Evolutionary conservation across 2,329 filamentous ascomycete species (phyloP).

Genomic region (Aspergillus aculeatinus): DNA sequence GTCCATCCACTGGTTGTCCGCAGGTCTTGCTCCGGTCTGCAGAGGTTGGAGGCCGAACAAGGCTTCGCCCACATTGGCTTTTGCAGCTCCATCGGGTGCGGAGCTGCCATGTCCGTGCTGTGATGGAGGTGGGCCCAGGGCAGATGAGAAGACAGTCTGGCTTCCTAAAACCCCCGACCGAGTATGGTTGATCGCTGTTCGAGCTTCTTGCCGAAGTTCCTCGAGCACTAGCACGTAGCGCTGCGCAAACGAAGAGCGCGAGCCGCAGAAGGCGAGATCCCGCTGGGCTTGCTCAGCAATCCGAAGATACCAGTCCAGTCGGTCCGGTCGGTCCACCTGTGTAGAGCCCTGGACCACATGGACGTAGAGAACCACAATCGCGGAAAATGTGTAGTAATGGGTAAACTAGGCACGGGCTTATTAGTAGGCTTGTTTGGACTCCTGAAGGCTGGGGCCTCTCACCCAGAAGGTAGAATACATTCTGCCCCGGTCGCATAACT

Average conservation of each 20-base stretch:
- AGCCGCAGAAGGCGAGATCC: constrained; percentile 41
- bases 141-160: too few species aligned
- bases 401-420: constrained; percentile 16
- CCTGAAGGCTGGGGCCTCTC: constrained; percentile 29
- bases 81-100: too few species aligned
- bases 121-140: too few species aligned
- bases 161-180: too few species aligned
- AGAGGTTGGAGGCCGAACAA: too few species aligned
- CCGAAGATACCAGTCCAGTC: constrained; percentile 28
- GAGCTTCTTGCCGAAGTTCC: constrained; percentile 32
- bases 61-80: too few species aligned
- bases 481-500: constrained; percentile 35
- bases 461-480: constrained; percentile 47
- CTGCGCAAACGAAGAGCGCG: constrained; percentile 41
- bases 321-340: constrained; percentile 26
- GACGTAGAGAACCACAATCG: constrained; percentile 48
- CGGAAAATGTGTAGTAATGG: constrained; percentile 49
- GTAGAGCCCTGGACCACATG: constrained; percentile 42
- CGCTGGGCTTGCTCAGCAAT: constrained; percentile 44
- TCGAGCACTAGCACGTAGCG: constrained; percentile 47
- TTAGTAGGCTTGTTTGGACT: not conserved
- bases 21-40: not conserved
- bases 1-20: not conserved
- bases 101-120: too few species aligned
- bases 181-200: constrained; percentile 12